Percentiles rank a stretch among this genome's conserved stretches.
Evolutionary conservation across 352 stramenopile genomes (phyloP).

Genomic region (Globisporangium cystogenes): DNA sequence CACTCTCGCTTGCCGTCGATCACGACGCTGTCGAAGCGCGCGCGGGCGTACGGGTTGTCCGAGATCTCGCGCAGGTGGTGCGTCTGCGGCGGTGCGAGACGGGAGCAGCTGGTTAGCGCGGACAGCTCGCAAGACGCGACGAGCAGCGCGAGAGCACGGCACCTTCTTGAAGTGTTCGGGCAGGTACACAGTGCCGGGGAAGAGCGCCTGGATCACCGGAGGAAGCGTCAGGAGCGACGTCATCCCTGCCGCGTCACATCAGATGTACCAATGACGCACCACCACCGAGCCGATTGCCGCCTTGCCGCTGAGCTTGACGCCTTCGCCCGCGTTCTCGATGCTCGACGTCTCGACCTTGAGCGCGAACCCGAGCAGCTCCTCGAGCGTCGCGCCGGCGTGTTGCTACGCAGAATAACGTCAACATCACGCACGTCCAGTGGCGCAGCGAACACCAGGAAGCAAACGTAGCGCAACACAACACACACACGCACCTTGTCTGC

Average conservation of each 20-base stretch:
- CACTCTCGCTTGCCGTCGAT: conserved; percentile 80
- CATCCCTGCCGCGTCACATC: not conserved
- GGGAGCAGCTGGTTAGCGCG: not conserved
- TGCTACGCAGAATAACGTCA: conserved; percentile 12
- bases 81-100: conserved; percentile 11
- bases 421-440: not conserved
- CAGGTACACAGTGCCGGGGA: conserved; percentile 75
- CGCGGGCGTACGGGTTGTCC: conserved; percentile 71
- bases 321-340: conserved; percentile 53
- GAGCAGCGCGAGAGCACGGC: not conserved
- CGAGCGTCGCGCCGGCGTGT: conserved; percentile 32
- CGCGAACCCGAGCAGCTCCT: conserved; percentile 60
- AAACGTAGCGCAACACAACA: too few relatives aligned
- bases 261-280: conserved; percentile 21
- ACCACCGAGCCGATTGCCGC: conserved; percentile 67
- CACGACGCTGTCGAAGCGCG: conserved; percentile 83
- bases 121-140: not conserved
- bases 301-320: conserved; percentile 60
- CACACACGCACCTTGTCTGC: conserved; percentile 1
- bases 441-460: not conserved
- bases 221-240: not conserved
- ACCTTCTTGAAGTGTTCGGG: conserved; percentile 86
- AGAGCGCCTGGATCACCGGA: conserved; percentile 39
- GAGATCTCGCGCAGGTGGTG: conserved; percentile 64
- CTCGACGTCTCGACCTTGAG: conserved; percentile 66